phyloP scores from a whole-genome alignment of 2,329 filamentous ascomycete species.

The Exophiala sp. region DNA sequence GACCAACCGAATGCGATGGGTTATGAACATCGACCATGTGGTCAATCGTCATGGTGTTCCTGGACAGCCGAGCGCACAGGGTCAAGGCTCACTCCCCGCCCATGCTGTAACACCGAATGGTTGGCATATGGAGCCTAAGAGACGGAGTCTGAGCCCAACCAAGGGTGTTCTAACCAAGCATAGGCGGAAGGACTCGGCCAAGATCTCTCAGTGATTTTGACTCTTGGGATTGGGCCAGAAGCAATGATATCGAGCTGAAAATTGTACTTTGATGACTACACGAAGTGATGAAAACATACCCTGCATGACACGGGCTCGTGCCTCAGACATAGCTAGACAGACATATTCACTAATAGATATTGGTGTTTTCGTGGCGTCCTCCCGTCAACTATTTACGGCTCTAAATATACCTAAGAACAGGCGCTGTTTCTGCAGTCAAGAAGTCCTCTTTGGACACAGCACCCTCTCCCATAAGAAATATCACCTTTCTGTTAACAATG shows the following conservation, averaged over 20 bases:
- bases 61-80: not conserved
- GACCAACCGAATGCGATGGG: constrained; percentile 45
- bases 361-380: not conserved
- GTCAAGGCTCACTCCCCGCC: not conserved
- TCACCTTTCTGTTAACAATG: too few relatives aligned
- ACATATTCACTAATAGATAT: constrained; percentile 10
- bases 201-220: constrained; percentile 17
- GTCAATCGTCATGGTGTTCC: constrained; percentile 24
- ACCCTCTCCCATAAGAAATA: too few relatives aligned
- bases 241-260: not conserved
- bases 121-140: constrained; percentile 5
- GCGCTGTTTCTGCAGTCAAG: not conserved
- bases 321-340: not conserved
- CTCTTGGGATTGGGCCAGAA: not conserved
- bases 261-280: constrained; percentile 15
- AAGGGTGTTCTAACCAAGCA: constrained; percentile 22
- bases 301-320: not conserved
- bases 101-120: not conserved
- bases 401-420: not conserved
- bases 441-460: too few relatives aligned
- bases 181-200: constrained; percentile 24
- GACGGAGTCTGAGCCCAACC: constrained; percentile 17
- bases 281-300: constrained; percentile 21
- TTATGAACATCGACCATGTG: constrained; percentile 40
- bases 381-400: not conserved